Base-by-base conservation (phyloP, 768 basidiomycete genomes). In the Termitomyces sp. region DNA sequence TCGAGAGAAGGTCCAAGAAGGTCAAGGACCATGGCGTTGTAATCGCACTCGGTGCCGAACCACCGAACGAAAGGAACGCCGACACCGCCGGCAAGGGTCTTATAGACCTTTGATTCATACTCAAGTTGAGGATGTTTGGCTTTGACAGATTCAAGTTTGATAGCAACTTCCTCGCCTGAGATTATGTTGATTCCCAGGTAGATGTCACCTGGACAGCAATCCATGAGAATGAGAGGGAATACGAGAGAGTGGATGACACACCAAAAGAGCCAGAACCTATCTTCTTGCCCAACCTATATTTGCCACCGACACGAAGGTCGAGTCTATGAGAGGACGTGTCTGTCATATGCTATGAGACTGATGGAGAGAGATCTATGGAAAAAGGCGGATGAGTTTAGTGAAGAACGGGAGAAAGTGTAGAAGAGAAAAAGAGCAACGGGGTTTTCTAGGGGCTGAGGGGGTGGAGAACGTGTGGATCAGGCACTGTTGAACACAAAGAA, bases 91-190 rank as follows among this genome's bases (percentile, higher is more conserved):
- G 97, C 96, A 51, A 99, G 85, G n/a, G 93, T 94, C 86, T 98
- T 98, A 77, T 88, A 90, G 49, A 92, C 90, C 73, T 91, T 90
- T 64, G 88, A 89, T 76, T 99, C 96, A 70, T 99, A 99, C 73
- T 99, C 97, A 68, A 99, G 89, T 76, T 99, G 97, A n/a, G 97
- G 97, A 66, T 99, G 97, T 75, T 99, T 99, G 65, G 97, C 97
- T 75, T 99, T 99, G 73, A 98, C 94, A 2, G 96, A 98, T 76
- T 99, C 97, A 66, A 99, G 92, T 77, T 99, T 99, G 83, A 99
- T 99, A 70, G 94, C 97, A 60, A 98, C 96, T 72, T 98, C 97
- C 72, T 99, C 97, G 26, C 96, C 96, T 18, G 96, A 98, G 71
- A 98, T 98, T 79, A 99, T 98, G 82, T 98, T 99, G 74, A 97